A percentile compares a stretch with the other conserved stretches of the same genome.
Conservation (phyloP, 228 moss, liverwort and hornwort genomes). For the Sphagnum fallax region DNA sequence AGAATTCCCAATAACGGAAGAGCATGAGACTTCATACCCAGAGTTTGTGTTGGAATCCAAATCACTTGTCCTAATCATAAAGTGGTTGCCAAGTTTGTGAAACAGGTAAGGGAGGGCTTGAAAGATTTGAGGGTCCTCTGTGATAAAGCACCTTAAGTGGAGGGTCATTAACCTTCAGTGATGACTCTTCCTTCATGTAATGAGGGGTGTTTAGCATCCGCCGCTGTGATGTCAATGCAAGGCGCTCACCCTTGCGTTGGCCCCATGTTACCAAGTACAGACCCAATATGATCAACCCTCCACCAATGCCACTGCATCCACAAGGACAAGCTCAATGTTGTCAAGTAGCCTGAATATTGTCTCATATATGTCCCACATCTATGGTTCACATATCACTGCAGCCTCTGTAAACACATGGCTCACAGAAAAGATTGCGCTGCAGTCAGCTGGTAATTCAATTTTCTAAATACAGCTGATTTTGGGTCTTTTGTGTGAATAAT, state of each 20-base stretch:
- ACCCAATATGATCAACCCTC: conserved; percentile 57
- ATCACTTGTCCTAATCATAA: conserved; percentile 16
- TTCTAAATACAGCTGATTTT: too few species aligned
- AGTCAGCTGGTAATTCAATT: too few species aligned
- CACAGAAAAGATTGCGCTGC: neutral
- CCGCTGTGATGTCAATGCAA: conserved; percentile 23
- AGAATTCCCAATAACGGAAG: too few species aligned
- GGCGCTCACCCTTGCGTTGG: conserved; percentile 57
- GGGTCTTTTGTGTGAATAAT: neutral
- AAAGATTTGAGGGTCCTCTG: conserved; percentile 48
- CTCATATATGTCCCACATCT: neutral
- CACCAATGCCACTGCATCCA: conserved; percentile 66
- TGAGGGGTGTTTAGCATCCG: conserved; percentile 9
- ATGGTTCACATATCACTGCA: neutral
- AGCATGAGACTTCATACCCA: too few species aligned
- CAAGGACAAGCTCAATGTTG: conserved; percentile 1
- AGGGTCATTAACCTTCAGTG: conserved; percentile 53
- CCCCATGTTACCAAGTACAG: conserved; percentile 85
- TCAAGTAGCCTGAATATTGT: neutral
- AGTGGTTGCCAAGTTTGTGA: conserved; percentile 41
- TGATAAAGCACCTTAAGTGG: conserved; percentile 95
- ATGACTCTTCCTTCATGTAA: conserved; percentile 26
- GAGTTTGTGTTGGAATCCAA: too few species aligned
- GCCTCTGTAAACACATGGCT: neutral
- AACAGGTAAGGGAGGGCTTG: conserved; percentile 28